Evolutionary conservation across 2,329 filamentous ascomycete genomes (phyloP), one percentile per base, ranked within the genome.

Genomic region (Fusarium duplospermum): DNA sequence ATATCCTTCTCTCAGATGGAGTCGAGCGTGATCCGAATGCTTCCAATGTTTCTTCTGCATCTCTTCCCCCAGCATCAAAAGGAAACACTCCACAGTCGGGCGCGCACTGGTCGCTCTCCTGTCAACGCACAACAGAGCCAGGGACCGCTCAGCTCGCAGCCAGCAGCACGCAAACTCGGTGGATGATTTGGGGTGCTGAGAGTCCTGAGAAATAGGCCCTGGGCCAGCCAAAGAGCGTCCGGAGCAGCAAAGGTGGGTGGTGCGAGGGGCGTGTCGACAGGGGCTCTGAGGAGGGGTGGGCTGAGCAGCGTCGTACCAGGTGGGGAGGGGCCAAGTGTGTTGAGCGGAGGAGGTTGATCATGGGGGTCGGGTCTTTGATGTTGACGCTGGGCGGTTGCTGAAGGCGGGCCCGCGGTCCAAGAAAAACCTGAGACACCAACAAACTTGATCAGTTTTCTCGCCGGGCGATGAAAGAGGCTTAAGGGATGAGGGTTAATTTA

Each of bases 271-370:
- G 76, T 77, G 74, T 60, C 60, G 61, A 71, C 77, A 75, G 69
- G 78, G 73, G 73, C 65, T 20, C 22, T 59, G n/a, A 24, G 52
- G 16, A 35, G 54, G 67, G 57, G 80, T 80, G 79, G 67, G 67
- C 76, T 73, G 69, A 81, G 75, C 80, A 80, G 75, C 47, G 81
- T 82, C 76, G 76, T 77, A 81, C 81, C 75, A 77, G 76, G 62
- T 64, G 66, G 67, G 66, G 66, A 65, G 70, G 70, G 45, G 40
- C 67, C 64, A 69, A 67, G 69, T 69, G 67, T 59, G 69, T 69
- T 76, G 75, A 76, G 62, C 66, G 69, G 69, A 70, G 58, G 40
- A 67, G 62, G 69, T 72, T 76, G 79, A 80, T 80, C 73, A 76
- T 78, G 71, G 71, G 67, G 64, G 66, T 56, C 62, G 47, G 47